Evolutionary conservation across 2,329 filamentous ascomycete species (phyloP).

Genomic region (Apiospora aurea): DNA sequence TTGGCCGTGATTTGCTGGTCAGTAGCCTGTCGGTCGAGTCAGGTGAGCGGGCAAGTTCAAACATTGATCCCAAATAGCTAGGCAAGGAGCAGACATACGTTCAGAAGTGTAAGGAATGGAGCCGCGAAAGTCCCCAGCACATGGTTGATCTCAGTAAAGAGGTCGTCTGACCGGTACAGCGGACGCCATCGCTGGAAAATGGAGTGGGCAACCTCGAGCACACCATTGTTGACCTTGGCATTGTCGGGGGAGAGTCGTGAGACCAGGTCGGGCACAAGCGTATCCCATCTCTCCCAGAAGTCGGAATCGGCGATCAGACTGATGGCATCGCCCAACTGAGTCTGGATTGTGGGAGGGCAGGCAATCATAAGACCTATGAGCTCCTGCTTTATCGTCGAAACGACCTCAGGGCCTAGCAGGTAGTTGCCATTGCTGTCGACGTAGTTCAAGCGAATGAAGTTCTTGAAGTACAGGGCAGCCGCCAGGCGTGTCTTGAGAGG

Average conservation of each 20-base stretch:
- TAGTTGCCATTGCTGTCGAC: slow-evolving; percentile 82
- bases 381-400: slow-evolving; percentile 90
- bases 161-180: slow-evolving; percentile 88
- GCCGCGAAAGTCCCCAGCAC: slow-evolving; percentile 85
- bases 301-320: slow-evolving; percentile 98
- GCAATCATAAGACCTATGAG: slow-evolving; percentile 97
- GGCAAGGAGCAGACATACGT: slow-evolving; percentile 55
- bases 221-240: slow-evolving; percentile 86
- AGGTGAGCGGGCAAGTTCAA: background rate
- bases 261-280: slow-evolving; percentile 92
- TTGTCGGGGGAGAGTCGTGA: slow-evolving; percentile 84
- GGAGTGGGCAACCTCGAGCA: slow-evolving; percentile 95
- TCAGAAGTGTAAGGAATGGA: slow-evolving; percentile 82
- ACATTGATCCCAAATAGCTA: background rate
- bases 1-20: slow-evolving; percentile 78
- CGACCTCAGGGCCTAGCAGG: slow-evolving; percentile 83
- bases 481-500: slow-evolving; percentile 83
- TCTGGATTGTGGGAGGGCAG: slow-evolving; percentile 85
- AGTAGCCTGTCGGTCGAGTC: slow-evolving; percentile 57
- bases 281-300: slow-evolving; percentile 96
- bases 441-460: slow-evolving; percentile 95
- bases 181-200: slow-evolving; percentile 97
- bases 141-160: slow-evolving; percentile 96
- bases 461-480: slow-evolving; percentile 95
- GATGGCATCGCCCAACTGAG: slow-evolving; percentile 94